phyloP scores from a whole-genome alignment of 129 eudicot species.

The Lonicera japonica region DNA sequence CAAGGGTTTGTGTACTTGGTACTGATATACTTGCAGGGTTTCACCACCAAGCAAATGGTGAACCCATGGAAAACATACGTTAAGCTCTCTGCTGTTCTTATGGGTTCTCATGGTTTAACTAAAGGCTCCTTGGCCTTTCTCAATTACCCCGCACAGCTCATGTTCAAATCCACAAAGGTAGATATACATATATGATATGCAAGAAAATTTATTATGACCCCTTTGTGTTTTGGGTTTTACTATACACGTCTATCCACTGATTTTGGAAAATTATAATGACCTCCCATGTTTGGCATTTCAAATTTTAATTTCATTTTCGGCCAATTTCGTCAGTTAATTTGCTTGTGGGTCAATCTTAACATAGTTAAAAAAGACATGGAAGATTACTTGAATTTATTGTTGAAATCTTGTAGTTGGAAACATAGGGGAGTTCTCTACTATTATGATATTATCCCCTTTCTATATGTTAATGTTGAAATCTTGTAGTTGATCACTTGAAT shows the following conservation, averaged over 20 bases:
- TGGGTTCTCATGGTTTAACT: constrained; percentile 96
- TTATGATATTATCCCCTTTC: neutral
- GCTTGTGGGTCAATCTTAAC: neutral
- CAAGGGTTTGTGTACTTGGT: constrained; percentile 90
- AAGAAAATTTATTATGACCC: too few species aligned
- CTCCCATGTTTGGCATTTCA: too few species aligned
- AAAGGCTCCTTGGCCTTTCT: constrained; percentile 94
- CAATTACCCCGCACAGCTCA: constrained; percentile 91
- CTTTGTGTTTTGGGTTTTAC: too few species aligned
- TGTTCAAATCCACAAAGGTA: constrained; percentile 99
- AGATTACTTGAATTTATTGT: too few species aligned
- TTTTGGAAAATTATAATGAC: too few species aligned
- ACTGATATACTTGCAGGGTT: constrained; percentile 64
- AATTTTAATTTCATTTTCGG: neutral
- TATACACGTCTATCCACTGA: too few species aligned
- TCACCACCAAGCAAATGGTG: constrained; percentile 91
- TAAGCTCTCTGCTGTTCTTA: constrained; percentile 87
- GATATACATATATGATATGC: neutral
- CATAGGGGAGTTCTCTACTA: neutral
- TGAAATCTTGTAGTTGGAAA: too few species aligned
- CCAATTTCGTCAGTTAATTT: neutral
- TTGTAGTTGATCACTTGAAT: too few species aligned
- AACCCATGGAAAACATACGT: constrained; percentile 92
- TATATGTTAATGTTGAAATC: too few species aligned
- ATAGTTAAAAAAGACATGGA: too few species aligned